A percentile compares a stretch with the other conserved stretches of the same genome.
Conservation (phyloP, 1,284 basidiomycete genomes). For the Pascua guehoae region DNA sequence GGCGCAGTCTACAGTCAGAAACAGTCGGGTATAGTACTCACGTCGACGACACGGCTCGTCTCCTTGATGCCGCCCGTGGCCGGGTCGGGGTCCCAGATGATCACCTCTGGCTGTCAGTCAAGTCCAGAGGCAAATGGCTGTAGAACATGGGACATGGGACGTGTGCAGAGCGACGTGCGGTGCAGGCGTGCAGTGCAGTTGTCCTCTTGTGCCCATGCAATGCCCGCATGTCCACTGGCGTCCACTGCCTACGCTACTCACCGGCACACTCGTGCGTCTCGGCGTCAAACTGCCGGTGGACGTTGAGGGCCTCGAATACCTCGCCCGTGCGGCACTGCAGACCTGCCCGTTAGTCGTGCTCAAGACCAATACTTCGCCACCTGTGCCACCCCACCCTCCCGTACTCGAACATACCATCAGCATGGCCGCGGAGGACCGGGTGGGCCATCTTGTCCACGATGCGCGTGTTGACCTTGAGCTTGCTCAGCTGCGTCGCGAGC, state of each 20-base stretch:
- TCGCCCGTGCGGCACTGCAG: conserved; percentile 36
- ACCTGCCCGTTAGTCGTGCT: not conserved
- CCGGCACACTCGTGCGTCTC: conserved; percentile 27
- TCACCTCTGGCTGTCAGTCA: conserved; percentile 20
- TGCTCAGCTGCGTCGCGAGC: conserved; percentile 18
- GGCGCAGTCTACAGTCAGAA: conserved; percentile 15
- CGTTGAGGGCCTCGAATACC: conserved; percentile 33
- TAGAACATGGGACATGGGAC: too few relatives aligned
- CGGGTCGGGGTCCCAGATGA: conserved; percentile 28
- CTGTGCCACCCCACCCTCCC: not conserved
- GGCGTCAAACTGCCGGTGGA: conserved; percentile 25
- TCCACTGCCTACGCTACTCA: not conserved
- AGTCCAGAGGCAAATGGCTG: too few relatives aligned
- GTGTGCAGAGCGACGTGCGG: too few relatives aligned
- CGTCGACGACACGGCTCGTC: conserved; percentile 30
- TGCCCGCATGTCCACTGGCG: too few relatives aligned
- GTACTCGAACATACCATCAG: conserved; percentile 11
- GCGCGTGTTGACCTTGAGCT: conserved; percentile 22
- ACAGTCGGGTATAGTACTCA: too few relatives aligned
- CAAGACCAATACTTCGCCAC: not conserved
- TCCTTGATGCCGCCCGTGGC: conserved; percentile 22
- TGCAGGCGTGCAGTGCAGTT: too few relatives aligned
- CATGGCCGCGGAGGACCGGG: conserved; percentile 27
- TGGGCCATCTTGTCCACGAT: conserved; percentile 34
- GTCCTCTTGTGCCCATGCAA: too few relatives aligned